Percentiles rank a stretch among this genome's conserved stretches.
Conservation (phyloP, 805 yeast species). For the Cyberlindnera veronae region DNA sequence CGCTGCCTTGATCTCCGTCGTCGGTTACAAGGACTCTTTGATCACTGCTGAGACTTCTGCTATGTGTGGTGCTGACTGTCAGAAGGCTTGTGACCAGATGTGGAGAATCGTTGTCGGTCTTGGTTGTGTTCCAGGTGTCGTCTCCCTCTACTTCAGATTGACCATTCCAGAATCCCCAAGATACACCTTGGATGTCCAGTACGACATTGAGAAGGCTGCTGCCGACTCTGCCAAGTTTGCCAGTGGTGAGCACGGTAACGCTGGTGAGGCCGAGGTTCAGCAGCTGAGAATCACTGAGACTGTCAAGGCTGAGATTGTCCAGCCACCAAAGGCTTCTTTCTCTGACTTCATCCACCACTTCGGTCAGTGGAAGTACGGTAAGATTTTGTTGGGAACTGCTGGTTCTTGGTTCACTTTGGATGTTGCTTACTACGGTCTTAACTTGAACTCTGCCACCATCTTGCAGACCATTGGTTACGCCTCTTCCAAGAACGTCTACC, state of each 20-base stretch:
- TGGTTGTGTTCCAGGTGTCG: constrained; percentile 84
- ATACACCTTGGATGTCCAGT: constrained; percentile 73
- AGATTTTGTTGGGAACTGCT: constrained; percentile 83
- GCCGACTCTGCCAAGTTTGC: constrained; percentile 52
- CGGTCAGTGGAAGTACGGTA: constrained; percentile 79
- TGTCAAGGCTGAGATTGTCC: constrained; percentile 48
- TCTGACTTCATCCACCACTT: constrained; percentile 71
- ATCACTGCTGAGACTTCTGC: constrained; percentile 48
- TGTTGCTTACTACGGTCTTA: constrained; percentile 87
- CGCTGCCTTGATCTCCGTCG: constrained; percentile 71
- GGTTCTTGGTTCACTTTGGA: constrained; percentile 90
- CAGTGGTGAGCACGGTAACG: constrained; percentile 50
- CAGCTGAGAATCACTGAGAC: constrained; percentile 45
- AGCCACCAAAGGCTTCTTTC: constrained; percentile 80
- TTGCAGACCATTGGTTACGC: constrained; percentile 85
- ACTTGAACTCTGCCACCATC: constrained; percentile 76
- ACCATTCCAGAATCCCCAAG: constrained; percentile 95
- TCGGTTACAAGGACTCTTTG: constrained; percentile 68
- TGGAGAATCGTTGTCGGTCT: constrained; percentile 91
- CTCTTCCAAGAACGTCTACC: constrained; percentile 64
- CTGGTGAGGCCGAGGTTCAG: constrained; percentile 41
- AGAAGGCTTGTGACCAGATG: constrained; percentile 83
- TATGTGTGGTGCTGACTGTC: constrained; percentile 65
- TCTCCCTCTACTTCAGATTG: constrained; percentile 86
- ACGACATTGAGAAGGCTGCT: constrained; percentile 52